Evolutionary conservation across 352 stramenopile genomes (phyloP).

Genomic region (Blastocystis sp.): DNA sequence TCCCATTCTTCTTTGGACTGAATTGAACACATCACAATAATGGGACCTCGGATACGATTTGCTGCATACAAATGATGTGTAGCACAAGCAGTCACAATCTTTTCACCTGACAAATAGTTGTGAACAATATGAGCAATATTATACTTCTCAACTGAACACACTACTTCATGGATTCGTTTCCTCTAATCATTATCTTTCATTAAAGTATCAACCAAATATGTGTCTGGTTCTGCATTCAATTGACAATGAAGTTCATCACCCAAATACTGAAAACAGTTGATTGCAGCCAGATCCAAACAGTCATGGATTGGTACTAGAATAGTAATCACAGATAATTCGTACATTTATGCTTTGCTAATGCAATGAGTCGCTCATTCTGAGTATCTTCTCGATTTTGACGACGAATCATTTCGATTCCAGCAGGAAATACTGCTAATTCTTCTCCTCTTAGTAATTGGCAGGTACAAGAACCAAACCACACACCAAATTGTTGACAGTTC

Average conservation of each 20-base stretch:
- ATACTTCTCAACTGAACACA: slow-evolving; percentile 31
- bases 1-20: background rate
- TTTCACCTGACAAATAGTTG: background rate
- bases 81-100: background rate
- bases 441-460: background rate
- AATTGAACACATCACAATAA: background rate
- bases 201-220: background rate
- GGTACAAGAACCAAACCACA: background rate
- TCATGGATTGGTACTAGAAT: background rate
- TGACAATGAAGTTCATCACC: slow-evolving; percentile 17
- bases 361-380: slow-evolving; percentile 8
- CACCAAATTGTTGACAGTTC: background rate
- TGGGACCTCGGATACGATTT: slow-evolving; percentile 4
- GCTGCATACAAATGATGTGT: background rate
- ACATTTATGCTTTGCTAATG: background rate
- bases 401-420: background rate
- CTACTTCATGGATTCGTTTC: background rate
- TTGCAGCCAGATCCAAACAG: background rate
- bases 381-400: slow-evolving; percentile 7
- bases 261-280: background rate
- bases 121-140: background rate
- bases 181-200: background rate
- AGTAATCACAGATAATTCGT: background rate
- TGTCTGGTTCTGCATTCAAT: background rate
- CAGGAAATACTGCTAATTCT: background rate